Evolutionary conservation across 768 basidiomycete species (phyloP).

Genomic region (Pleurotus pulmonarius): DNA sequence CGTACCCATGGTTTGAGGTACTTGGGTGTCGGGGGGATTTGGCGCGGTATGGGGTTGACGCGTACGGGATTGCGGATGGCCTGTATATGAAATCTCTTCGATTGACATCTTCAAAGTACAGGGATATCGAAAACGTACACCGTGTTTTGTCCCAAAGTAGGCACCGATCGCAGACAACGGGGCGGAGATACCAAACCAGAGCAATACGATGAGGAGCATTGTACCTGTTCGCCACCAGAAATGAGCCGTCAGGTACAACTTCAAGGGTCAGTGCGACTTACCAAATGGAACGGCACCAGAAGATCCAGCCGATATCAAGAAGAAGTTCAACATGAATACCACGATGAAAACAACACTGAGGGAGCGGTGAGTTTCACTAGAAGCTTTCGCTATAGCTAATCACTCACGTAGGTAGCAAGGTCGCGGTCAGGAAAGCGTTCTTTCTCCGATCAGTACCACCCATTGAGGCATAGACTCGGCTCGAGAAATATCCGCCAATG

Average conservation of each 20-base stretch:
- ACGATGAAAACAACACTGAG: constrained; percentile 74
- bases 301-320: constrained; percentile 79
- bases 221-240: constrained; percentile 46
- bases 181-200: constrained; percentile 95
- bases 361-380: background rate
- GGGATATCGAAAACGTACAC: constrained; percentile 46
- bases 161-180: constrained; percentile 85
- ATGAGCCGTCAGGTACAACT: background rate
- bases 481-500: constrained; percentile 86
- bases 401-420: constrained; percentile 79
- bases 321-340: constrained; percentile 89
- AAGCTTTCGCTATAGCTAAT: background rate
- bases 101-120: too few species aligned
- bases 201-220: constrained; percentile 74
- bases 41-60: constrained; percentile 92
- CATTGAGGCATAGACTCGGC: constrained; percentile 75
- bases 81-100: constrained; percentile 29
- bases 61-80: constrained; percentile 77
- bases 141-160: constrained; percentile 83
- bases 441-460: constrained; percentile 76
- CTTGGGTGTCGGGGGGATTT: constrained; percentile 84
- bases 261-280: constrained; percentile 20
- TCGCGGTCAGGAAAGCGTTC: constrained; percentile 86
- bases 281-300: constrained; percentile 97
- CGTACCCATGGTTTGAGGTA: constrained; percentile 81